Evolutionary conservation across 192 early-diverging fungal species (phyloP).

Genomic region (Coemansia sp.): DNA sequence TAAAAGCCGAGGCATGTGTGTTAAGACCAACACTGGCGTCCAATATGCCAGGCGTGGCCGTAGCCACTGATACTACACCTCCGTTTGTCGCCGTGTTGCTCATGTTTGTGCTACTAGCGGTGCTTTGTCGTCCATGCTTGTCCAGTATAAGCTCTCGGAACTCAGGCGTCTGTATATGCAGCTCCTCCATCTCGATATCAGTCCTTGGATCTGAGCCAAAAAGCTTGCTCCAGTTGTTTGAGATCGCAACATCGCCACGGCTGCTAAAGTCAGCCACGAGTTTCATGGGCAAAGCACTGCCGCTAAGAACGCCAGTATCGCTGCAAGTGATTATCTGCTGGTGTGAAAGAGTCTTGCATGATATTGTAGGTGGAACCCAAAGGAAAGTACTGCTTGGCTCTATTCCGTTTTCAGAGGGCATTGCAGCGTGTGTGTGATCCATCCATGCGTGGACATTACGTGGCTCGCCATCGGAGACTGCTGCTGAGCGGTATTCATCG

Average conservation of each 20-base stretch:
- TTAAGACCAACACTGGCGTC: background rate
- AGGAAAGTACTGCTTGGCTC: constrained; percentile 26
- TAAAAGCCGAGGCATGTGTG: background rate
- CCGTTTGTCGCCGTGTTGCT: background rate
- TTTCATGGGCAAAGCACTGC: constrained; percentile 17
- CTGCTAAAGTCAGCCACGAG: constrained; percentile 26
- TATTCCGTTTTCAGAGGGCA: background rate
- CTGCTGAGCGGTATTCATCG: constrained; percentile 20
- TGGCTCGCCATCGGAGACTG: constrained; percentile 22
- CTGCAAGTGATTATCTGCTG: constrained; percentile 33
- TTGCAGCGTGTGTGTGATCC: constrained; percentile 11
- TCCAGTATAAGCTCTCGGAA: constrained; percentile 31
- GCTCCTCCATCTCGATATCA: constrained; percentile 21
- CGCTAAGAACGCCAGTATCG: constrained; percentile 13
- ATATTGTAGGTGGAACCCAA: constrained; percentile 36
- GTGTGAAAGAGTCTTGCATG: constrained; percentile 10
- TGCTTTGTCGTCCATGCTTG: constrained; percentile 12
- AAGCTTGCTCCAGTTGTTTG: constrained; percentile 50
- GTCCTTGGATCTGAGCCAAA: constrained; percentile 18
- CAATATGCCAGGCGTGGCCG: background rate
- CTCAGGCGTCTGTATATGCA: constrained; percentile 36
- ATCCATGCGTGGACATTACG: constrained; percentile 22
- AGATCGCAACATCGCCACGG: constrained; percentile 37
- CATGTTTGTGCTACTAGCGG: background rate
- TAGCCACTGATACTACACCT: background rate